Percentiles rank a stretch among this genome's conserved stretches.
Conservation (phyloP, 2,329 filamentous ascomycete species). For the Pseudomassariella vexata region DNA sequence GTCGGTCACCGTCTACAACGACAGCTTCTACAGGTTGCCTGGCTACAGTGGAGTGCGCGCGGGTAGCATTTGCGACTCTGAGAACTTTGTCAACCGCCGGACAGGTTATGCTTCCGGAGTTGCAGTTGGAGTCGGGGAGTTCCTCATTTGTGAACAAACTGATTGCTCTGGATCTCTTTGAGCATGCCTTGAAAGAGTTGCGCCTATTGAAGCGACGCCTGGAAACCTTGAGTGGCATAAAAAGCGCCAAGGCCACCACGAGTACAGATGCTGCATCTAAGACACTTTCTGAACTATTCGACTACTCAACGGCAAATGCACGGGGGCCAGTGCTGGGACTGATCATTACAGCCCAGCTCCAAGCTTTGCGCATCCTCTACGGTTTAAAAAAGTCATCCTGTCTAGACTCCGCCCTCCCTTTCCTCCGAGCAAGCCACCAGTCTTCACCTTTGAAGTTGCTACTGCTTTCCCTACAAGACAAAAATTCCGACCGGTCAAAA, state of each 20-base stretch:
- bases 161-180: slow-evolving; percentile 56
- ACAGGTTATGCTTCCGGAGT: slow-evolving; percentile 48
- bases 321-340: slow-evolving; percentile 43
- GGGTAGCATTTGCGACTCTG: slow-evolving; percentile 61
- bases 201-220: slow-evolving; percentile 59
- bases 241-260: slow-evolving; percentile 25
- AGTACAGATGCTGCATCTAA: slow-evolving; percentile 30
- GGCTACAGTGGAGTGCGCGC: slow-evolving; percentile 62
- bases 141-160: slow-evolving; percentile 63
- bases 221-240: slow-evolving; percentile 31
- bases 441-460: slow-evolving; percentile 57
- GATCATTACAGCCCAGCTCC: slow-evolving; percentile 58
- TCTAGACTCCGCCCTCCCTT: slow-evolving; percentile 51
- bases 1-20: slow-evolving; percentile 14
- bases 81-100: slow-evolving; percentile 50
- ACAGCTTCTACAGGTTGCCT: slow-evolving; percentile 38
- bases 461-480: slow-evolving; percentile 34
- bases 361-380: slow-evolving; percentile 58
- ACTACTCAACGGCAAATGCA: slow-evolving; percentile 45
- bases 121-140: slow-evolving; percentile 71
- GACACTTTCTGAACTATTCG: slow-evolving; percentile 53
- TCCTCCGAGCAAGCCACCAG: slow-evolving; percentile 44
- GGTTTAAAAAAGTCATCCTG: slow-evolving; percentile 52
- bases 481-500: slow-evolving; percentile 46
- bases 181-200: slow-evolving; percentile 65